phyloP scores from a whole-genome alignment of 192 early-diverging fungal genomes.

The Phycomyces blakesleeanus region DNA sequence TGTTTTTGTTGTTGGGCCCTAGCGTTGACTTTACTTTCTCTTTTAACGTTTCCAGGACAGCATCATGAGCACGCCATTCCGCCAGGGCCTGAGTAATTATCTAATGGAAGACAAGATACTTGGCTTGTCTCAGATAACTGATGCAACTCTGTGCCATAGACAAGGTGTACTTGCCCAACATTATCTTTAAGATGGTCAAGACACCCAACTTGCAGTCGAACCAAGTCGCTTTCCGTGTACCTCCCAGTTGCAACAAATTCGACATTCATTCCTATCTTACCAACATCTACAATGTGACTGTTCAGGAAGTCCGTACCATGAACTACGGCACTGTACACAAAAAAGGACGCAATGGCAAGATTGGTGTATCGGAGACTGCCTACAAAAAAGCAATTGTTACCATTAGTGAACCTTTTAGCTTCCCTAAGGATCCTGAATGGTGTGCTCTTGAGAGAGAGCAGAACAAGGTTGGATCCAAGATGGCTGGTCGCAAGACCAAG shows the following conservation, averaged over 20 bases:
- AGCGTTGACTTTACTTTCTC: neutral
- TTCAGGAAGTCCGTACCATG: slow-evolving; percentile 86
- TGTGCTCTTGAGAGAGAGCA: slow-evolving; percentile 40
- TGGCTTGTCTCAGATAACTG: neutral
- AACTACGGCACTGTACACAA: slow-evolving; percentile 68
- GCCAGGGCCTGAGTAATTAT: slow-evolving; percentile 29
- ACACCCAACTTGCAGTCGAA: slow-evolving; percentile 73
- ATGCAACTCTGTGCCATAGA: slow-evolving; percentile 10
- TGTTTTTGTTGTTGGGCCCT: neutral
- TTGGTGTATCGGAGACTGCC: slow-evolving; percentile 28
- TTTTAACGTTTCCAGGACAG: neutral
- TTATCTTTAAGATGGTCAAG: slow-evolving; percentile 78
- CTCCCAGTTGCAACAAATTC: slow-evolving; percentile 87
- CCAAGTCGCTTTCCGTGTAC: slow-evolving; percentile 89
- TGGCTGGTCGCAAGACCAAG: slow-evolving; percentile 46
- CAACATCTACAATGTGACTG: slow-evolving; percentile 77
- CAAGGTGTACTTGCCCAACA: slow-evolving; percentile 84
- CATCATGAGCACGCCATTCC: slow-evolving; percentile 17
- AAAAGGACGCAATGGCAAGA: slow-evolving; percentile 34
- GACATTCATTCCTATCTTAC: slow-evolving; percentile 85
- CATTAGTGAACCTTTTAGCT: slow-evolving; percentile 45
- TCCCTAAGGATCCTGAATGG: slow-evolving; percentile 42
- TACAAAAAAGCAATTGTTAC: slow-evolving; percentile 64
- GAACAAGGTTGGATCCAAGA: slow-evolving; percentile 36
- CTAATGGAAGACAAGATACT: neutral